Evolutionary conservation across 257 asterid genomes (phyloP).

Genomic region (Solanum chiquidenum): DNA sequence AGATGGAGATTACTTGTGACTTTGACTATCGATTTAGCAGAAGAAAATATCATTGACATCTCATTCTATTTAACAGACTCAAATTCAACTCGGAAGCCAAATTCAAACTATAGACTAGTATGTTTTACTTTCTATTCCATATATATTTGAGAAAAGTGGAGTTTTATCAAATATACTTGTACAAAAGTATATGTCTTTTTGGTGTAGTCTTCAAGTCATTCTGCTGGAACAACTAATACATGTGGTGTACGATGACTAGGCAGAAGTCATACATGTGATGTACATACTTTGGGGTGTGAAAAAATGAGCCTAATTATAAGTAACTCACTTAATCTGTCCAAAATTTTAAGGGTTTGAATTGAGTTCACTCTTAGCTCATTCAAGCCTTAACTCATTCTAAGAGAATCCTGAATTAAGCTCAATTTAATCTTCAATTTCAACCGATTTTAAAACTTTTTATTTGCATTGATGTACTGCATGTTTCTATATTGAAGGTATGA

Average conservation of each 20-base stretch:
- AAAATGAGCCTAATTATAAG: too few species aligned
- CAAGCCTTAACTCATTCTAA: too few species aligned
- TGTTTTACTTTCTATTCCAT: background rate
- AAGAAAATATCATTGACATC: background rate
- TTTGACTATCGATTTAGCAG: background rate
- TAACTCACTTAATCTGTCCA: too few species aligned
- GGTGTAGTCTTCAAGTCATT: background rate
- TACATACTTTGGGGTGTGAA: background rate
- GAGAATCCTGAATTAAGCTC: too few species aligned
- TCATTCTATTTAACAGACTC: background rate
- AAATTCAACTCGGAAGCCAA: background rate
- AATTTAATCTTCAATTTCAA: too few species aligned
- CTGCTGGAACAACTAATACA: background rate
- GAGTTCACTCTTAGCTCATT: too few species aligned
- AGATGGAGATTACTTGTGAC: background rate
- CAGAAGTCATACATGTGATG: background rate
- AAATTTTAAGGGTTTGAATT: too few species aligned
- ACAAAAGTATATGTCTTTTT: background rate
- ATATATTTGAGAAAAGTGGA: background rate
- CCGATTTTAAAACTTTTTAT: too few species aligned
- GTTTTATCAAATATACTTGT: background rate
- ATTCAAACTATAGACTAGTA: background rate
- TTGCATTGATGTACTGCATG: too few species aligned
- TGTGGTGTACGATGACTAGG: background rate
- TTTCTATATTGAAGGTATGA: too few species aligned